Conservation (phyloP, 176 grass and related monocot species). For the Phoenix dactylifera region DNA sequence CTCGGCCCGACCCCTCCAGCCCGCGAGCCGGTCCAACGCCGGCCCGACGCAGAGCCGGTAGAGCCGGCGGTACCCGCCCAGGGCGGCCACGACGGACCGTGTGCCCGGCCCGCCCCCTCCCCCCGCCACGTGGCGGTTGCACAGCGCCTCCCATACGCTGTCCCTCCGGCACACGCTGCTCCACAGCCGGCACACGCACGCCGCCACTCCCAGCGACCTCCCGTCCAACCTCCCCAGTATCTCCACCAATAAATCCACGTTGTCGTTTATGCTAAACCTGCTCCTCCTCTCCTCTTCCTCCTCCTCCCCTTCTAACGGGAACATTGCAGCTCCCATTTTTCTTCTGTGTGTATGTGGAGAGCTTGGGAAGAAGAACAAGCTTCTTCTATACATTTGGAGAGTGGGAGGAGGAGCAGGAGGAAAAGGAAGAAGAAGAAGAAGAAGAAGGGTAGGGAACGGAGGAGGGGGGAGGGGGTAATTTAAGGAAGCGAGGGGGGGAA, state of each 20-base stretch:
- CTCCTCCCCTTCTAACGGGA: background rate
- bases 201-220: constrained; percentile 11
- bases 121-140: constrained; percentile 1
- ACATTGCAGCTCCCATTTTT: background rate
- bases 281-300: background rate
- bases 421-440: background rate
- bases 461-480: no score
- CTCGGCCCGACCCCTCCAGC: background rate
- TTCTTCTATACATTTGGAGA: background rate
- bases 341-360: background rate
- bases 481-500: no score
- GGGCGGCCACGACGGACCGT: constrained; percentile 15
- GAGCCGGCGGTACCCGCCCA: constrained; percentile 20
- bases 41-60: constrained; percentile 25
- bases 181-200: constrained; percentile 27
- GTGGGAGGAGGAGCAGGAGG: background rate
- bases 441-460: background rate
- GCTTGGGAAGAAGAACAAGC: background rate
- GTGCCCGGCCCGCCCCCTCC: background rate
- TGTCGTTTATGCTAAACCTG: constrained; percentile 9
- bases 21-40: constrained; percentile 5
- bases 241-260: constrained; percentile 18
- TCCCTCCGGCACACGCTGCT: background rate
- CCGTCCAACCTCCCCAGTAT: constrained; percentile 15
- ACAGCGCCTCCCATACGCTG: constrained; percentile 18